Base-by-base conservation (phyloP, 2,329 filamentous ascomycete species). In the Bipolaris bicolor region DNA sequence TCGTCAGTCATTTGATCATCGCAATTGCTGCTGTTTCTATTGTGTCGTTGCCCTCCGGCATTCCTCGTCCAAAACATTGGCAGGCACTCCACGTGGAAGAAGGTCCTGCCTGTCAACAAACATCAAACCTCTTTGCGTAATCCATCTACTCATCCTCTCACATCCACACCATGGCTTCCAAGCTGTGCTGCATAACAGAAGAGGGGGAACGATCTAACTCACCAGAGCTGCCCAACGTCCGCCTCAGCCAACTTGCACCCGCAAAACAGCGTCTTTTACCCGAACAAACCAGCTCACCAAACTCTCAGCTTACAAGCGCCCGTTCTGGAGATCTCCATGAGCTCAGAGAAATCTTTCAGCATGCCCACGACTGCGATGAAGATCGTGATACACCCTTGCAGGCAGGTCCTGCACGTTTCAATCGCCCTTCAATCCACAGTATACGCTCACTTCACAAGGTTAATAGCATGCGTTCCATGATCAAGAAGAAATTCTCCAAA, bases 361-460 rank as follows among this genome's bases (percentile, higher is more conserved):
- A 68, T 61, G 71, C 66, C 3, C 57, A 60, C 16, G 62, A 66
- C 41, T 45, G 52, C 6, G 57, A 52, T 20, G 41, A 62, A 13
- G 57, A 53, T 15, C 52, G 48, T 24, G 50, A 48, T 6, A 58
- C 66, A 15, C 64, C 68, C 1, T 33, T 58, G 9, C 67, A 64
- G 22, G 52, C 57, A 7, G 36, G 55, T 6, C 67, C 61, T 49
- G 39, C 63, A 39, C 67, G 65, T 45, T 69, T 70, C 55, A 65
- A 56, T 18, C 67, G 65, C 22, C 62, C 68, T 1, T 74, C 71
- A 1, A 56, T 72, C 20, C 65, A 73, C 61, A 75, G 70, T 31
- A 58, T 74, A 26, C 70, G 64, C 45, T 74, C 67, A n/a, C 52
- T 76, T 6, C 71, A 71, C 60, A 74, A 70, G 55, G 70, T 75